These are phyloP conservation scores for Crithidia sp. DNA, from an alignment of 208 protist species.

Conservation along the genomic window DNA sequence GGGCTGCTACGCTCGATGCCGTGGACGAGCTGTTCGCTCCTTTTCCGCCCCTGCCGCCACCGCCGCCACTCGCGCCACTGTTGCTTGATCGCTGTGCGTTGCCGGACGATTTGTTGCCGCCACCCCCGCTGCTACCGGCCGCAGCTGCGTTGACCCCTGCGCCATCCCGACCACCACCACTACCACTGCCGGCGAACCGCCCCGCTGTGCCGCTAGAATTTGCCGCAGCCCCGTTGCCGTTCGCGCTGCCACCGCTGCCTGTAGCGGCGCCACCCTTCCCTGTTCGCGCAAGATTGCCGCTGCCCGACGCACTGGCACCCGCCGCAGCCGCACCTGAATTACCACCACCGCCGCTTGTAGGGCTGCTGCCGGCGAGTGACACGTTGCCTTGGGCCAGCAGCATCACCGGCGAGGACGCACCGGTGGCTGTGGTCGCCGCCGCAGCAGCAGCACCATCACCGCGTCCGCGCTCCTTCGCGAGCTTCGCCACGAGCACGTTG, in stretches of 20 bases:
- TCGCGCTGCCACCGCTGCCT: conserved; percentile 1
- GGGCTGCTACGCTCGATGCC: conserved; percentile 5
- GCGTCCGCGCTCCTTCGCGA: conserved; percentile 43
- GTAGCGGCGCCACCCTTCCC: conserved; percentile 7
- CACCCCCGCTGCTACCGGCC: background rate
- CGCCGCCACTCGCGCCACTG: background rate
- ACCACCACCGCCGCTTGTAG: conserved; percentile 2
- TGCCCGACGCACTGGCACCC: conserved; percentile 3
- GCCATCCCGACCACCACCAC: conserved; percentile 11
- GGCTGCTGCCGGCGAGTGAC: background rate
- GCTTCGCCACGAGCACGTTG: conserved; percentile 54
- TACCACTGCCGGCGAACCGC: background rate
- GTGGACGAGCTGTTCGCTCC: conserved; percentile 14
- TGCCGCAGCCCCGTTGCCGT: conserved; percentile 3
- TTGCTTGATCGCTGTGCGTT: conserved; percentile 7
- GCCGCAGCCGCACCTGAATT: background rate
- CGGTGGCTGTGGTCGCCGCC: background rate
- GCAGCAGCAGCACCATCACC: background rate
- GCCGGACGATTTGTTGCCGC: background rate
- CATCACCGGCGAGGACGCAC: conserved; percentile 4
- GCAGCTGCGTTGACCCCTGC: background rate
- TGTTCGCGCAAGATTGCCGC: conserved; percentile 19
- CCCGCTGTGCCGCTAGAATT: too few species aligned
- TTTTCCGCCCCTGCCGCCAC: background rate
- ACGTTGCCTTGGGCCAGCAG: conserved; percentile 25